Percentiles rank a stretch among this genome's conserved stretches.
Conservation (phyloP, 2,329 filamentous ascomycete genomes). For the Ophiostoma perfectum region DNA sequence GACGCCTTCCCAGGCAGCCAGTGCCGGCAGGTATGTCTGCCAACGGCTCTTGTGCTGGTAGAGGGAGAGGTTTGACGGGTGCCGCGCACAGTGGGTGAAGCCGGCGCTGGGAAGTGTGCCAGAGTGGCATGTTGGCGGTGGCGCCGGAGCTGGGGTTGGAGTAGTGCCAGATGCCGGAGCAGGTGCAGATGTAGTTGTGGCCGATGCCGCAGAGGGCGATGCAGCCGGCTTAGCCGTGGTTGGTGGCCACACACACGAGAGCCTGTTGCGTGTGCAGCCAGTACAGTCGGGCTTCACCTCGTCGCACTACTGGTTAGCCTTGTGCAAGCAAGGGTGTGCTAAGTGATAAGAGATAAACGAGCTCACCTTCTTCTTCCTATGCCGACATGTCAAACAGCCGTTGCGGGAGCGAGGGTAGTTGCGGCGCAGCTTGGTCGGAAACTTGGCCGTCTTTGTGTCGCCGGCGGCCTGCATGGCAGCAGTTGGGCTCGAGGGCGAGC, state of each 20-base stretch:
- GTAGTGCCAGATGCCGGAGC: neutral
- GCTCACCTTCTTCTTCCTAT: conserved; percentile 27
- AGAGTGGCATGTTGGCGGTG: too few relatives aligned
- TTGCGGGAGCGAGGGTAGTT: conserved; percentile 26
- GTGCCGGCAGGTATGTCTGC: conserved; percentile 22
- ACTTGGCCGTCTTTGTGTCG: conserved; percentile 23
- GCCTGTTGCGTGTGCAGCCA: conserved; percentile 25
- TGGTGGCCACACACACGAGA: conserved; percentile 25
- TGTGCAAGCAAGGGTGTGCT: neutral
- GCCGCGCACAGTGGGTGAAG: neutral
- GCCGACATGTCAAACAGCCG: conserved; percentile 27
- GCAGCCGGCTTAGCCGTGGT: neutral
- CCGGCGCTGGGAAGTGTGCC: neutral
- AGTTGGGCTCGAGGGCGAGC: neutral
- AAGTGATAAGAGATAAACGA: neutral
- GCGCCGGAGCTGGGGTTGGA: neutral
- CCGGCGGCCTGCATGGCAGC: conserved; percentile 2
- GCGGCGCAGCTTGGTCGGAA: conserved; percentile 27
- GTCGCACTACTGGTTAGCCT: conserved; percentile 24
- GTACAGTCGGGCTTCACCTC: conserved; percentile 24
- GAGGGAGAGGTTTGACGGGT: conserved; percentile 20
- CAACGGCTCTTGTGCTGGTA: conserved; percentile 24
- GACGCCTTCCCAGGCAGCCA: conserved; percentile 23
- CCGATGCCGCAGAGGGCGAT: neutral
- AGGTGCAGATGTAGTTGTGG: neutral